Evolutionary conservation across 768 basidiomycete species (phyloP).

Genomic region (Boletus eberwhitei): DNA sequence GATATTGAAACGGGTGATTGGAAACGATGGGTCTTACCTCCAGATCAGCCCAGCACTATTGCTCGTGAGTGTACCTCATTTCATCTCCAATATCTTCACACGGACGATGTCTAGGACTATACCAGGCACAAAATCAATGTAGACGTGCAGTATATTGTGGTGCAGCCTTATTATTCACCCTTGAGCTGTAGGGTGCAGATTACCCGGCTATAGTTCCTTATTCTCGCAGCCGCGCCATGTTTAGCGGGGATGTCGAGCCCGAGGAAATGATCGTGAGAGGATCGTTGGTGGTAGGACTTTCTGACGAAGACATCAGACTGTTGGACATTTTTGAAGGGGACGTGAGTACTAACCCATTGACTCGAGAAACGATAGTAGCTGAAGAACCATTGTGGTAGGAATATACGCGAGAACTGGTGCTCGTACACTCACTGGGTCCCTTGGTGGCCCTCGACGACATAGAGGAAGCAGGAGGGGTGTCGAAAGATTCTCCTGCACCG

Average conservation of each 20-base stretch:
- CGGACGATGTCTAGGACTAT: conserved; percentile 48
- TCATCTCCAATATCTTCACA: background rate
- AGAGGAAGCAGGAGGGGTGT: conserved; percentile 31
- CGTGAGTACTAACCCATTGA: conserved; percentile 39
- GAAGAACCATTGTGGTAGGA: conserved; percentile 49
- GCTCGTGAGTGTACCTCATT: conserved; percentile 44
- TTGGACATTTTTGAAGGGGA: conserved; percentile 83
- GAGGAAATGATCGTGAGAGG: conserved; percentile 77
- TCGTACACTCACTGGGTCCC: conserved; percentile 53
- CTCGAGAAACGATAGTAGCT: background rate
- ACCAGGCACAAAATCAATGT: conserved; percentile 81
- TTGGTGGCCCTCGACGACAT: conserved; percentile 32
- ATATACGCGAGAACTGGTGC: conserved; percentile 57
- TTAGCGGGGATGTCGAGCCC: conserved; percentile 45
- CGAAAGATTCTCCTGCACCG: conserved; percentile 36
- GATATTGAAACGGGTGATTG: conserved; percentile 74
- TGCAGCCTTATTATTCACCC: conserved; percentile 1
- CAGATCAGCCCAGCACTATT: conserved; percentile 72
- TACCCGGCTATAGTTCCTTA: conserved; percentile 83
- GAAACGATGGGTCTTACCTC: conserved; percentile 60
- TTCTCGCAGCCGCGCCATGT: conserved; percentile 43
- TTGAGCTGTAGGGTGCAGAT: conserved; percentile 50
- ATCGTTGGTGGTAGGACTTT: conserved; percentile 73
- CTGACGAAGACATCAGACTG: conserved; percentile 53
- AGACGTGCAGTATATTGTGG: background rate